Base-by-base conservation (phyloP, 495 filamentous ascomycete species). In the Lasiosphaeria miniovina region DNA sequence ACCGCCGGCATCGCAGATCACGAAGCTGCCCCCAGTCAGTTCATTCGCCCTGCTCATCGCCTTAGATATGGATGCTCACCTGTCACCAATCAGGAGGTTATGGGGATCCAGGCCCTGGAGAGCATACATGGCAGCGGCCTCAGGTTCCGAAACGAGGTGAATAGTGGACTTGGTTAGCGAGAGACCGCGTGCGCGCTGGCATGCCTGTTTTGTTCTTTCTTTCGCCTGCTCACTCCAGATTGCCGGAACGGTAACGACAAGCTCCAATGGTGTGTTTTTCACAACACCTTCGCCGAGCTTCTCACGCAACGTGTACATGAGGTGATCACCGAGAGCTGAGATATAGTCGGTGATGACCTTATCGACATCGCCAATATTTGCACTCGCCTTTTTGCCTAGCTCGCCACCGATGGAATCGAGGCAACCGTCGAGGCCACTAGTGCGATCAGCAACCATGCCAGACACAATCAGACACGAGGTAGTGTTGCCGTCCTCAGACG, bases 1-100 rank as follows among this genome's bases (percentile, higher is more conserved):
- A 1, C 83, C 84, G 34, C 83, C 82, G 0, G 82, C 83, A 68
- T 86, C 84, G 57, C 80, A 80, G 3, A 86, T 59, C 32, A 86
- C 73, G 46, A 87, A 80, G 12, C 75, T 83, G 7, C 4, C 5
- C 11, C 8, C 43, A 46, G 43, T 46, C 43, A 46, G 43, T 46
- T 46, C 43, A 14, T 5, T 11, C 4, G 12, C 12, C 12, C 15
- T 46, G 12, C 43, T 7, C 24, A 24, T 3, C 35, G 7, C 8
- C 6, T 40, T 6, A 15, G 24, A 6, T 8, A n/a, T 11, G 6
- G 7, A 8, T 14, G 49, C 38, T 53, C 24, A 62, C 63, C 59
- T 65, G 41, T 86, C 79, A 3, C 72, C 79, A 40, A 77, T 55
- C 45, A 71, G 70, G 32, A 77, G 75, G 34, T 55, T 67, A 49